phyloP scores from a whole-genome alignment of 2,329 filamentous ascomycete genomes.

The Fusarium verticillioides region DNA sequence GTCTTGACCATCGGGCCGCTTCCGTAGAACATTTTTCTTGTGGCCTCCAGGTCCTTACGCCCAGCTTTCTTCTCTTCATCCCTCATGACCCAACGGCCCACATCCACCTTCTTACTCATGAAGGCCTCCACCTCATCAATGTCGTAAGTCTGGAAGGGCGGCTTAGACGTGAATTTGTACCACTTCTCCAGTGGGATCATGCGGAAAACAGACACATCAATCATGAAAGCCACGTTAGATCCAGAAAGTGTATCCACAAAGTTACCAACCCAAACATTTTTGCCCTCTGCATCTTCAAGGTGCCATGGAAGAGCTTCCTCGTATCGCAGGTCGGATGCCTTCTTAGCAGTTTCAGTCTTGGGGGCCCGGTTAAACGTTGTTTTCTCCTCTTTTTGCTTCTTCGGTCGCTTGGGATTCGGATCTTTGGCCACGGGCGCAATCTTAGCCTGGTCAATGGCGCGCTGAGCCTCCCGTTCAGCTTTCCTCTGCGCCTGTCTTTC shows the following conservation, averaged over 20 bases:
- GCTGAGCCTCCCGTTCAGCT: constrained; percentile 85
- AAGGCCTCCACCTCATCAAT: constrained; percentile 87
- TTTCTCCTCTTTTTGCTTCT: constrained; percentile 83
- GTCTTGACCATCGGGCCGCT: constrained; percentile 71
- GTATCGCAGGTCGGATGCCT: constrained; percentile 78
- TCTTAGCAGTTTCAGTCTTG: constrained; percentile 81
- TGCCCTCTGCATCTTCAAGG: constrained; percentile 94
- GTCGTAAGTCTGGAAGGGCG: constrained; percentile 79
- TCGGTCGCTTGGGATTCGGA: constrained; percentile 58
- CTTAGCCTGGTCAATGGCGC: constrained; percentile 87
- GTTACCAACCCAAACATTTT: constrained; percentile 91
- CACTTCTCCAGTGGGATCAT: constrained; percentile 96
- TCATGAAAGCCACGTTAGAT: constrained; percentile 82
- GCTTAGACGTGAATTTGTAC: constrained; percentile 88
- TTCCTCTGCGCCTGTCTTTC: constrained; percentile 75
- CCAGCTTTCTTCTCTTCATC: constrained; percentile 68
- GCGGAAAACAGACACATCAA: constrained; percentile 75
- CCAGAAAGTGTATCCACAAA: constrained; percentile 92
- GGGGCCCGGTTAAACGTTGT: constrained; percentile 88
- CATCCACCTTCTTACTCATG: constrained; percentile 81
- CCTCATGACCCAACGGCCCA: constrained; percentile 84
- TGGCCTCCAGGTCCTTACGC: constrained; percentile 70
- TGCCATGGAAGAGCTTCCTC: constrained; percentile 98
- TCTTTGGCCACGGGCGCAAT: constrained; percentile 85
- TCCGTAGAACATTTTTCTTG: constrained; percentile 62